These are phyloP conservation scores for Solanum hybrid DNA, from an alignment of 305 asterid genomes.

Conservation along the genomic window DNA sequence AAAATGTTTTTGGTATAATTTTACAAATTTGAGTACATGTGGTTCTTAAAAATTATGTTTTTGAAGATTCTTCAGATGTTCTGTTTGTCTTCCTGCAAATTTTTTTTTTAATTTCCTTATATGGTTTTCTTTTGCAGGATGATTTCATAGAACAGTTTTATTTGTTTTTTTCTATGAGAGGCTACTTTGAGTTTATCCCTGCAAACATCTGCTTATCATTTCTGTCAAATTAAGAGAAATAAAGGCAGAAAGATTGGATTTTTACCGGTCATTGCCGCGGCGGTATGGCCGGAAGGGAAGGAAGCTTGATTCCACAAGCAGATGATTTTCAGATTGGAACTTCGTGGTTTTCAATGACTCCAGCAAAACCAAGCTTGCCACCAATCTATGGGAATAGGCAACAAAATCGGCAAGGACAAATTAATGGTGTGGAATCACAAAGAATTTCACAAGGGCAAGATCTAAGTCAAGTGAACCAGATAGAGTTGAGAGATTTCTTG, in stretches of 20 bases:
- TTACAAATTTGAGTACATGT: background rate
- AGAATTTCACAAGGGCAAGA: slow-evolving; percentile 6
- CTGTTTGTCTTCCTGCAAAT: background rate
- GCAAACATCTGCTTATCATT: background rate
- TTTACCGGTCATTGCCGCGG: slow-evolving; percentile 26
- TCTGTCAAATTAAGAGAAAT: background rate
- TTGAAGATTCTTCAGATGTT: background rate
- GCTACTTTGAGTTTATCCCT: background rate
- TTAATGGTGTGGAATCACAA: slow-evolving; percentile 14
- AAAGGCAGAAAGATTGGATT: slow-evolving; percentile 15
- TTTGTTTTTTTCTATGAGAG: background rate
- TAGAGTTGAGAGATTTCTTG: slow-evolving; percentile 10
- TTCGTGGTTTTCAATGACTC: slow-evolving; percentile 61
- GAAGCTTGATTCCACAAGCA: slow-evolving; percentile 18
- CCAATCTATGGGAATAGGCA: slow-evolving; percentile 33
- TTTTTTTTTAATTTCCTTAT: background rate
- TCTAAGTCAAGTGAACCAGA: slow-evolving; percentile 12
- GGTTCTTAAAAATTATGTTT: background rate
- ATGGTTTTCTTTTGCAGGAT: background rate
- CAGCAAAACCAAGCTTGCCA: slow-evolving; percentile 40
- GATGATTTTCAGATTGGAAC: slow-evolving; percentile 22
- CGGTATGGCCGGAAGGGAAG: slow-evolving; percentile 45
- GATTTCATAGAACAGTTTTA: background rate
- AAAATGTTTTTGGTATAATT: background rate
- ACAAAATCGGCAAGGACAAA: slow-evolving; percentile 6